Evolutionary conservation across 2,329 filamentous ascomycete species (phyloP), one percentile per base, ranked within the genome.

Genomic region (Talaromyces pinophilus): DNA sequence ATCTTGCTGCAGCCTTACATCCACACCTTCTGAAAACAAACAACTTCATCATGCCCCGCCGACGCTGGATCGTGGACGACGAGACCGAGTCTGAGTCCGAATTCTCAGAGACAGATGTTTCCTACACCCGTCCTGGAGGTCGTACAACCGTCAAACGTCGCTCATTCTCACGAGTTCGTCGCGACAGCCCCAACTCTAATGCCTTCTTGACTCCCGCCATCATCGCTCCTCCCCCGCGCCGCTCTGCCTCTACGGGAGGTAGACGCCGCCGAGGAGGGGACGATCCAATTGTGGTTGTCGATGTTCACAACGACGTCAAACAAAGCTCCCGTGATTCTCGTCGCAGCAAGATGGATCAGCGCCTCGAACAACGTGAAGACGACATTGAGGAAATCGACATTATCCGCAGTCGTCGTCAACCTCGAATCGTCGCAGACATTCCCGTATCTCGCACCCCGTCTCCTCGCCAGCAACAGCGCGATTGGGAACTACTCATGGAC

Each of bases 171-270:
- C 77, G 76, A 38, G 71, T 70, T 55, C 77, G 72, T 33, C 70
- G 63, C 52, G 63, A 63, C 25, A 73, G 72, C 11, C 71, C 73
- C 8, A 57, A 66, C 38, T 69, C 68, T 50, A 74, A 71, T 64
- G 71, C 68, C 64, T 73, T 71, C 57, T 67, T 76, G 17, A 71
- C 67, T 19, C 77, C 77, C 13, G 66, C 70, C 13, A 57, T 74
- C 19, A 61, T 65, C 50, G 60, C 59, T 28, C 67, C 72, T 38
- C 68, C 72, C 28, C 62, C 78, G 5, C 72, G 73, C 42, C 77
- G 78, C 4, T 79, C 78, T 2, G 71, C 72, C 5, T 80, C 78
- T 6, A 79, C 75, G 3, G 77, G 77, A 15, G 72, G 69, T 22
- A 71, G 73, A 8, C 77, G 76, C 22, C 71, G 67, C 17, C 70